Evolutionary conservation across 108 stramenopile genomes (phyloP), one percentile per base, ranked within the genome.

Genomic region (Cyclotella atomus): DNA sequence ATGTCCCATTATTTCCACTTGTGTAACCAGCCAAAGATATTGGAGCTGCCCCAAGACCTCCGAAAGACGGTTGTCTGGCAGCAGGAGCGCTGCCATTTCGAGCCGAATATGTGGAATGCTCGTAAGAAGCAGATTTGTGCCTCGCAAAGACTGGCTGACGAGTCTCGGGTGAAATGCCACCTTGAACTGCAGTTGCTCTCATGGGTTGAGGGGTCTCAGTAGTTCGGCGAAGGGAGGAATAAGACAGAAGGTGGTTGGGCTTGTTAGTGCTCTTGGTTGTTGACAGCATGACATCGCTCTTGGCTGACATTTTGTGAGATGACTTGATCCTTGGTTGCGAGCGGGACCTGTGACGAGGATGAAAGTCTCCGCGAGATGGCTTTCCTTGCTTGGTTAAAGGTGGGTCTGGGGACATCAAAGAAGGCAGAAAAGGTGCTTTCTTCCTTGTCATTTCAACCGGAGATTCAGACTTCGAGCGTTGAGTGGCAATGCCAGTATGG

Each of bases 191-290:
- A 27, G 16, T 32, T 59, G 2, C 16, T 2, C 10, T 32, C 12
- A 9, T 34, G 2, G 15, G 15, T 6, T 28, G 14, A 3, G 30
- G 14, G 9, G 24, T 17, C 14, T 59, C 29, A 23, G 57, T 33
- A n/a, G 30, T 2, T 33, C 20, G 21, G 21, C 52, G 52, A 52
- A n/a, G n/a, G n/a, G 52, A 52, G 24, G 67, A 68, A 27, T 68
- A 68, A 19, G 50, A 36, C 17, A 68, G 10, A 9, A 54, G 29
- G 24, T 55, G 67, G 36, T 55, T 68, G 35, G 67, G 67, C 41
- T 68, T 69, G 35, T 27, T 38, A 30, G 68, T 16, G 24, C 30
- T 59, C 2, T 35, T 59, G 4, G 17, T 4, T 14, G 15, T 59
- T n/a, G 57, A 59, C 33, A 69, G 23, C 28, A 38, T 14, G 19